Percentiles rank a stretch among this genome's conserved stretches.
Evolutionary conservation across 305 asterid species (phyloP).

Genomic region (Fraxinus velutina): DNA sequence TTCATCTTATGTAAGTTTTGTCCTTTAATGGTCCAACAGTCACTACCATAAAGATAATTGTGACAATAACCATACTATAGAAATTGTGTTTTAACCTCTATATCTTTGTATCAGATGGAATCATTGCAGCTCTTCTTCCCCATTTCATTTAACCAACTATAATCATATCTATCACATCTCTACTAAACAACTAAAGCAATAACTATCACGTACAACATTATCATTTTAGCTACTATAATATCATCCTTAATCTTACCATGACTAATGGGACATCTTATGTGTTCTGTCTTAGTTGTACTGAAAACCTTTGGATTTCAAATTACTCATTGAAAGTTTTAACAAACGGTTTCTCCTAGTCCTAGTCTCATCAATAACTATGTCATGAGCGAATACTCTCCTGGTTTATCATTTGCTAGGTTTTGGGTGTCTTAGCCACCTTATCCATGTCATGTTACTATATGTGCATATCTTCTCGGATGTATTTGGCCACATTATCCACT

Average conservation of each 20-base stretch:
- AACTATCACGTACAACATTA: neutral
- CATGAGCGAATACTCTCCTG: neutral
- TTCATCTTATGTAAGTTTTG: neutral
- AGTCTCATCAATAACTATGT: neutral
- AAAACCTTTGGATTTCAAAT: neutral
- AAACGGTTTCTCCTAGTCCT: neutral
- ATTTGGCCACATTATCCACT: neutral
- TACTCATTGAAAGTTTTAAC: neutral
- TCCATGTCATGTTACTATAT: neutral
- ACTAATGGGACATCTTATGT: neutral
- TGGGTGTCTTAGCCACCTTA: neutral
- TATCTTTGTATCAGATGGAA: neutral
- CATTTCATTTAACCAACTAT: neutral
- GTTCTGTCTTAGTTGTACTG: neutral
- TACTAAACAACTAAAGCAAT: neutral
- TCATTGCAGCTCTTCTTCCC: neutral
- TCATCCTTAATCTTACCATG: neutral
- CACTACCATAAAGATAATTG: neutral
- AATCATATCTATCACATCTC: neutral
- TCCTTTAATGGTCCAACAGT: neutral
- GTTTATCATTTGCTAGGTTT: neutral
- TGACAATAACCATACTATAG: neutral
- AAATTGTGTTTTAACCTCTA: neutral
- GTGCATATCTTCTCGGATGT: neutral
- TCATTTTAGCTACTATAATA: neutral